Base-by-base conservation (phyloP, 1,139 yeast species). In the Candida tropicalis region DNA sequence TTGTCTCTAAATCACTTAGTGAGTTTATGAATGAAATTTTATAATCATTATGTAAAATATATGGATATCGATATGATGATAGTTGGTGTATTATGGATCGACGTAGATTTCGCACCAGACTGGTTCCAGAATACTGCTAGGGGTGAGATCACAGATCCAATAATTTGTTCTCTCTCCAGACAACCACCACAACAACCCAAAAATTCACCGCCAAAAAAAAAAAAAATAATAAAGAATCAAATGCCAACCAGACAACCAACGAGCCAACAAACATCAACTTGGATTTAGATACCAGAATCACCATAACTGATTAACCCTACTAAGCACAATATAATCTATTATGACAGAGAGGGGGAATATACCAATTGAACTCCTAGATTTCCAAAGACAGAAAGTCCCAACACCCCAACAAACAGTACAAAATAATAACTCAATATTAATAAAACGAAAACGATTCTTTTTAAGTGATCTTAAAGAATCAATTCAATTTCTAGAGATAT, bases 381-480 rank as follows among this genome's bases (percentile, higher is more conserved):
- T 69, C 46, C 58, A 60, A 32, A 45, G 55, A 12, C 70, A 62
- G 51, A 52, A 50, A 35, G 63, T 60, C 42, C 79, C 79, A 2
- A 62, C 70, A 0, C 61, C 60, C 9, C 72, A 70, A 39, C 68
- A 73, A 54, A 71, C 74, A 3, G 50, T 60, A 12, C 47, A 46
- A 25, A 67, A 70, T 49, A 73, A 72, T 52, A 62, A 63, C 2
- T 46, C 62, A n/a, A 60, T 65, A 25, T 60, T 72, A 20, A 68
- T 70, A 46, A 69, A 68, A 49, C 60, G 75, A 18, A 72, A 70
- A 57, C 67, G 68, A 52, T 62, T 53, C 53, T 73, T 72, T 44
- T 55, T 72, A 3, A 55, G 55, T 24, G 73, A 72, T 36, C 51
- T 73, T 18, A 58, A 70, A 35, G 62, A 62, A 41, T 55, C 65